These are phyloP conservation scores for Diutina catenulata DNA, from an alignment of 1,139 yeast genomes.

Conservation along the genomic window DNA sequence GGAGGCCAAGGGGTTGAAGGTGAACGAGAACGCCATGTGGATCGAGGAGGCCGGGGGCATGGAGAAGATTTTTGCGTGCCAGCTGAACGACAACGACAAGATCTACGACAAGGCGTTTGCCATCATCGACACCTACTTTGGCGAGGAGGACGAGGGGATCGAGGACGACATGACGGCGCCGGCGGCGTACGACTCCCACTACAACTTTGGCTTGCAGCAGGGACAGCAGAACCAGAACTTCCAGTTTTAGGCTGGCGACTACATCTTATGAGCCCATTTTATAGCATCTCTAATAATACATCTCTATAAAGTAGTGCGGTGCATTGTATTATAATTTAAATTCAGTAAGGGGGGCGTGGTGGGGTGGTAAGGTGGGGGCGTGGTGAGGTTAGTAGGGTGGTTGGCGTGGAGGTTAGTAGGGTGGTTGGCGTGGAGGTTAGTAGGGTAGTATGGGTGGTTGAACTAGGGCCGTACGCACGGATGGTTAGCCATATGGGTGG, in stretches of 20 bases:
- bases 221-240: slow-evolving; percentile 33
- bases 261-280: not conserved
- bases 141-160: slow-evolving; percentile 59
- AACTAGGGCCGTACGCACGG: no score
- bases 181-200: slow-evolving; percentile 70
- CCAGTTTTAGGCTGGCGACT: slow-evolving; percentile 6
- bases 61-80: slow-evolving; percentile 92
- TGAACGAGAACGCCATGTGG: slow-evolving; percentile 79
- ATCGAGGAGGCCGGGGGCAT: slow-evolving; percentile 98
- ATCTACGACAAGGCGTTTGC: slow-evolving; percentile 85
- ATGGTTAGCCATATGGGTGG: no score
- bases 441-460: no score
- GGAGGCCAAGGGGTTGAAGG: slow-evolving; percentile 55
- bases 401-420: no score
- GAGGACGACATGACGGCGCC: slow-evolving; percentile 79
- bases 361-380: no score
- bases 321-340: no score
- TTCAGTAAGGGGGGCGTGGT: no score
- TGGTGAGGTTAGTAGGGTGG: no score
- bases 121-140: slow-evolving; percentile 84
- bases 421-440: no score
- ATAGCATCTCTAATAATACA: slow-evolving; percentile 5
- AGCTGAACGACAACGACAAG: slow-evolving; percentile 81
- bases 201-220: slow-evolving; percentile 67
- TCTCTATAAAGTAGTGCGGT: no score